These are phyloP conservation scores for Fusarium subtropicale DNA, from an alignment of 2,329 filamentous ascomycete species.

Conservation along the genomic window DNA sequence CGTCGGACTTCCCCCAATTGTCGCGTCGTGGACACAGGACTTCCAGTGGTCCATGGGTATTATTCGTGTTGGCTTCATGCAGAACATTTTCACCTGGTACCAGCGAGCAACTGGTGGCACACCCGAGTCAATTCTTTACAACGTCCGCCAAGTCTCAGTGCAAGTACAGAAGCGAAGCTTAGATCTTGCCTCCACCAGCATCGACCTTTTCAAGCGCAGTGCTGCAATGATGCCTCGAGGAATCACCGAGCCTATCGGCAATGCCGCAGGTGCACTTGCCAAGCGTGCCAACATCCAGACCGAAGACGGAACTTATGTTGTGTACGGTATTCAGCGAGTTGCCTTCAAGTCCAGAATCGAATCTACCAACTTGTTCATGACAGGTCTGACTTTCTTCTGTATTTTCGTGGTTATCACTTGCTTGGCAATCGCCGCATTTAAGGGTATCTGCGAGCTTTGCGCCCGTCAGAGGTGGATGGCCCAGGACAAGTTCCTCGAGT, in stretches of 20 bases:
- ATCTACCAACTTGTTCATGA: constrained; percentile 92
- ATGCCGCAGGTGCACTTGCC: constrained; percentile 56
- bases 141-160: constrained; percentile 80
- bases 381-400: constrained; percentile 88
- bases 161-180: constrained; percentile 76
- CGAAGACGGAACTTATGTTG: constrained; percentile 67
- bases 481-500: constrained; percentile 87
- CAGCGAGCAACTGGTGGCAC: constrained; percentile 91
- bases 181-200: constrained; percentile 53
- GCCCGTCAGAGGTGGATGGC: constrained; percentile 83
- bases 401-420: constrained; percentile 83
- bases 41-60: constrained; percentile 99
- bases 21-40: constrained; percentile 94
- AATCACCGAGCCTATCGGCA: constrained; percentile 52
- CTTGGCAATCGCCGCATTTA: constrained; percentile 80
- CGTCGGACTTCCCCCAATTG: constrained; percentile 85
- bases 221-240: constrained; percentile 63
- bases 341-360: constrained; percentile 89
- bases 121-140: constrained; percentile 81
- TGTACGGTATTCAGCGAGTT: constrained; percentile 88
- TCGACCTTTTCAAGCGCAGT: constrained; percentile 66
- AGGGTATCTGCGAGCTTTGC: constrained; percentile 80
- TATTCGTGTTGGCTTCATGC: constrained; percentile 87
- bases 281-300: constrained; percentile 68
- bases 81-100: constrained; percentile 93